Evolutionary conservation across 1,284 basidiomycete species (phyloP), one percentile per base, ranked within the genome.

Genomic region (Puccinia coronata): DNA sequence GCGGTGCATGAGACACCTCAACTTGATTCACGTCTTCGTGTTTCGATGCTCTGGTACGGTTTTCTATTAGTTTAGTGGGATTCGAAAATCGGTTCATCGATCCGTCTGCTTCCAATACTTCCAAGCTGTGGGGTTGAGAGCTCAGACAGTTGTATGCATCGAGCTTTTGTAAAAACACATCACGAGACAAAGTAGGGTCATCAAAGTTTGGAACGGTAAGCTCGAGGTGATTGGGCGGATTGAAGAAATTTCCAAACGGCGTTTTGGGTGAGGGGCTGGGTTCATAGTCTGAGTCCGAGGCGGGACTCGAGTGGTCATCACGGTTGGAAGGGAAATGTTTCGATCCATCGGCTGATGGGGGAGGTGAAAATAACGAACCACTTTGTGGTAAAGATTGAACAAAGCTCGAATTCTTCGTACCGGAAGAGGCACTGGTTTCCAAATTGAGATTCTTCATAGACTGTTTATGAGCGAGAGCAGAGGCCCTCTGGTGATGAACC

Each of bases 251-350:
- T 4, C 70, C 70, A 55, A 72, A 72, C n/a, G 70, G 70, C n/a
- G 70, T 72, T 72, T 51, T 51, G 11, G 70, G 70, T 55, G 70
- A 55, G 36, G 25, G 49, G 34, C 34, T 39, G 55, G 51, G 70
- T 39, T 51, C 67, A 70, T 47, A 31, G 49, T 72, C 70, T 16
- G 51, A 51, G 31, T 72, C 70, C 23, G 70, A 72, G 25, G 49
- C 34, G 34, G 70, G 70, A 55, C 70, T 72, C 39, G 70, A 12
- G 20, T 72, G 49, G 53, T 72, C 51, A 23, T 36, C 70, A 34
- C 28, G 34, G 34, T 11, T n/a, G 28, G 49, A 34, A 55, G 20
- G 28, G 34, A n/a, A 36, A 23, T 72, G 53, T 5, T 72, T 53
- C n/a, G 18, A 25, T 3, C 20, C 20, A 28, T 55, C 70, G 20